Conservation (phyloP, 192 early-diverging fungal species). For the Coemansia sp. region DNA sequence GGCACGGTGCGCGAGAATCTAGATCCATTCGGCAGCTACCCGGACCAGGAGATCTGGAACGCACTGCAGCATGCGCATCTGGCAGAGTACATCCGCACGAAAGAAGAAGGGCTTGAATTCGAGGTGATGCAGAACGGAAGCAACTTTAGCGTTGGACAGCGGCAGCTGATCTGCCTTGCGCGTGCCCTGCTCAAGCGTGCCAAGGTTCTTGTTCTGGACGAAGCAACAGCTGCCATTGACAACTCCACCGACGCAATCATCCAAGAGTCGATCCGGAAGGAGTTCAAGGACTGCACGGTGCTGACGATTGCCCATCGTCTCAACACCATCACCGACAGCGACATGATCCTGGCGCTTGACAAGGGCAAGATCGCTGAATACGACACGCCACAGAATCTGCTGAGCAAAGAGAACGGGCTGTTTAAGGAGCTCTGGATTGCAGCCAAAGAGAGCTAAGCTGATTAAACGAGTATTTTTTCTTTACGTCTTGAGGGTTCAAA, state of each 20-base stretch:
- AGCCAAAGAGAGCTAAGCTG: background rate
- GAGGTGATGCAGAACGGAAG: constrained; percentile 75
- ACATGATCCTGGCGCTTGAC: constrained; percentile 77
- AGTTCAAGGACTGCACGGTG: constrained; percentile 76
- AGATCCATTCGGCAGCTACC: constrained; percentile 49
- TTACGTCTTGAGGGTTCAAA: background rate
- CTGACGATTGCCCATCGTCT: constrained; percentile 83
- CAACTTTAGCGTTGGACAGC: constrained; percentile 85
- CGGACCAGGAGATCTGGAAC: constrained; percentile 70
- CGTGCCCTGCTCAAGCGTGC: constrained; percentile 72
- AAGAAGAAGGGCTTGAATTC: constrained; percentile 74
- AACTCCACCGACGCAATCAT: constrained; percentile 66
- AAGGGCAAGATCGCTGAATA: constrained; percentile 69
- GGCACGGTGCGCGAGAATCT: constrained; percentile 66
- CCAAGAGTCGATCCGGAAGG: constrained; percentile 70
- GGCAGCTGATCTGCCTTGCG: constrained; percentile 74
- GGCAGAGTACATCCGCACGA: constrained; percentile 61
- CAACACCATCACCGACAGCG: constrained; percentile 77
- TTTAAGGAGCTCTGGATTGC: constrained; percentile 2
- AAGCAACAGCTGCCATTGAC: constrained; percentile 80
- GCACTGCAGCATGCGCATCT: constrained; percentile 70
- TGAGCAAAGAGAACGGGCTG: background rate
- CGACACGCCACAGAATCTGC: constrained; percentile 58
- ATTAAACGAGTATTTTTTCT: background rate
- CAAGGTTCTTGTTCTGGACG: constrained; percentile 81